Evolutionary conservation across 345 rosid genomes (phyloP).

Genomic region (Dimocarpus longan): DNA sequence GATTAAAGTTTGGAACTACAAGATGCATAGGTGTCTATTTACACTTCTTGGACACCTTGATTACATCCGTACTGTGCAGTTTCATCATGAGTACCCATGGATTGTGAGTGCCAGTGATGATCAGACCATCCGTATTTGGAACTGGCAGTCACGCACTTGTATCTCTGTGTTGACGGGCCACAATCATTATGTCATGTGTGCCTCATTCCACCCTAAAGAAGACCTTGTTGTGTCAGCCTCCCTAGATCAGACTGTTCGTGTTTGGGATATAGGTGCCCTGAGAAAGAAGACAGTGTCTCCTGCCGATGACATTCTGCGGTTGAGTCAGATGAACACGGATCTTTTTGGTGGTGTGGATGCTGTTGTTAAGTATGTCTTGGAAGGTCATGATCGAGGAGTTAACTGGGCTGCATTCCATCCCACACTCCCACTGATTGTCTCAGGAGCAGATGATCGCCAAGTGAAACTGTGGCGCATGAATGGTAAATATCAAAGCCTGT

Average conservation of each 20-base stretch:
- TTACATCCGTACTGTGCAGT: conserved; percentile 94
- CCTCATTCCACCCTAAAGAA: conserved; percentile 94
- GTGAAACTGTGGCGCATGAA: conserved; percentile 98
- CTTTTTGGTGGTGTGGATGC: conserved; percentile 95
- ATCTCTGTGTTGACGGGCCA: conserved; percentile 96
- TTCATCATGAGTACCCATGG: conserved; percentile 98
- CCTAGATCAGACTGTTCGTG: conserved; percentile 94
- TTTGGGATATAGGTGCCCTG: conserved; percentile 95
- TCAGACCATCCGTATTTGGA: conserved; percentile 98
- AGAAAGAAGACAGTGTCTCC: conserved; percentile 91
- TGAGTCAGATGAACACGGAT: conserved; percentile 92
- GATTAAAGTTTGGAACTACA: conserved; percentile 98
- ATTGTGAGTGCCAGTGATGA: conserved; percentile 99
- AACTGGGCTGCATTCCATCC: conserved; percentile 99
- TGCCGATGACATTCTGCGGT: conserved; percentile 81
- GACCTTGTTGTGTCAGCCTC: conserved; percentile 98
- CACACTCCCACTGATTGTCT: conserved; percentile 88
- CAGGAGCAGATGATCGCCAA: conserved; percentile 99
- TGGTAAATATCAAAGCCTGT: conserved; percentile 42
- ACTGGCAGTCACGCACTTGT: conserved; percentile 98
- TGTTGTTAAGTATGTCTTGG: conserved; percentile 91
- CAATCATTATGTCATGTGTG: conserved; percentile 99
- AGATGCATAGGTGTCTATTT: conserved; percentile 84
- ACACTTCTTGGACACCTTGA: conserved; percentile 98
- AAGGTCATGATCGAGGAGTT: conserved; percentile 98